These are phyloP conservation scores for Sicyos edulis DNA, from an alignment of 306 rosid genomes.

Conservation along the genomic window DNA sequence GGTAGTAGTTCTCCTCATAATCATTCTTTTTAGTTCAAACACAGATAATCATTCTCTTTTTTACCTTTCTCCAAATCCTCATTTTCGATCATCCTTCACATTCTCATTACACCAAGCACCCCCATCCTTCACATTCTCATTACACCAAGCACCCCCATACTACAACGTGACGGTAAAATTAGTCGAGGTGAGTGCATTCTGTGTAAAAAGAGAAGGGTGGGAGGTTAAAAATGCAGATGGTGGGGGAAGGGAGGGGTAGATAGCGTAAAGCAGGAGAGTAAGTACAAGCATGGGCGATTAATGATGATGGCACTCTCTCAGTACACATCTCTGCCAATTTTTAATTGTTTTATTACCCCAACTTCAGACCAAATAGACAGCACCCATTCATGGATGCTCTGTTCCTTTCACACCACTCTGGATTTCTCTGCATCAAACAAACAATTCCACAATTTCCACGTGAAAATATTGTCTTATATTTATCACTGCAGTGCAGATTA, in stretches of 20 bases:
- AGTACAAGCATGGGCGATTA: slow-evolving; percentile 14
- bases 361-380: slow-evolving; percentile 1
- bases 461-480: neutral
- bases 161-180: too few relatives aligned
- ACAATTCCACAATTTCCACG: neutral
- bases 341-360: neutral
- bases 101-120: too few relatives aligned
- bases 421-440: neutral
- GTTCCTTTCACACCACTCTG: neutral
- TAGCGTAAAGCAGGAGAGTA: slow-evolving; percentile 13
- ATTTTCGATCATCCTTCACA: too few relatives aligned
- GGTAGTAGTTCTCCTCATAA: too few relatives aligned
- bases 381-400: slow-evolving; percentile 3
- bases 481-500: neutral
- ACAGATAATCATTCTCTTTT: too few relatives aligned
- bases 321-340: neutral
- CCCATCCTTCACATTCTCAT: too few relatives aligned
- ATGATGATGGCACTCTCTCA: slow-evolving; percentile 14
- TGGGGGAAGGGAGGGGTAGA: neutral
- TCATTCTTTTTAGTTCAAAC: too few relatives aligned
- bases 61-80: too few relatives aligned
- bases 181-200: neutral
- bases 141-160: too few relatives aligned
- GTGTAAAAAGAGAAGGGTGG: too few relatives aligned
- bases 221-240: neutral